phyloP scores from a whole-genome alignment of 164 flowering plant species.

The Liriodendron chinense region DNA sequence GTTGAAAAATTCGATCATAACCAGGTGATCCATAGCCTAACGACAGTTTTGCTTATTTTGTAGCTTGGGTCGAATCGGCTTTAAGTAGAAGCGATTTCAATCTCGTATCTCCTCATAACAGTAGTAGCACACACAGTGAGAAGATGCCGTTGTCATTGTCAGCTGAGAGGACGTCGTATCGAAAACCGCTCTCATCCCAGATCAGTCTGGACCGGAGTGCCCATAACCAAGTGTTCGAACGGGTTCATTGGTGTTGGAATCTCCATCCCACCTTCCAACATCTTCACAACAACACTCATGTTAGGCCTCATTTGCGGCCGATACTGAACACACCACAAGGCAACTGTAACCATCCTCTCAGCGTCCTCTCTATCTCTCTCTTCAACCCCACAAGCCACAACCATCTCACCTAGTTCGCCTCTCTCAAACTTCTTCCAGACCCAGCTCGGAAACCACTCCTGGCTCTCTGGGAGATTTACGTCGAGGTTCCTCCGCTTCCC shows the following conservation, averaged over 20 bases:
- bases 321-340: constrained; percentile 24
- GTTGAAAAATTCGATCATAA: too few species aligned
- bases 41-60: too few species aligned
- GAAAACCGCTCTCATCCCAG: neutral
- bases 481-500: constrained; percentile 25
- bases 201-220: neutral
- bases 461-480: constrained; percentile 10
- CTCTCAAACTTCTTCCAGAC: constrained; percentile 17
- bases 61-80: too few species aligned
- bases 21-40: too few species aligned
- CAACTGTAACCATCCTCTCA: constrained; percentile 13
- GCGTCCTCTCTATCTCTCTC: constrained; percentile 14
- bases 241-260: constrained; percentile 16
- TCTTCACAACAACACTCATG: constrained; percentile 23
- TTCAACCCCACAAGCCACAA: constrained; percentile 7
- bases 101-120: constrained; percentile 1
- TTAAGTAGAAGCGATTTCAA: constrained; percentile 7
- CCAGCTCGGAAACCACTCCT: constrained; percentile 26
- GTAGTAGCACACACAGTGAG: constrained; percentile 1
- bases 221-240: constrained; percentile 4
- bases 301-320: constrained; percentile 13
- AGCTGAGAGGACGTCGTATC: neutral
- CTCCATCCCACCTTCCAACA: constrained; percentile 23
- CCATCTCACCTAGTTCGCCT: neutral
- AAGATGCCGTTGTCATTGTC: neutral